phyloP scores from a whole-genome alignment of 257 asterid species.

The Cruciata laevipes region DNA sequence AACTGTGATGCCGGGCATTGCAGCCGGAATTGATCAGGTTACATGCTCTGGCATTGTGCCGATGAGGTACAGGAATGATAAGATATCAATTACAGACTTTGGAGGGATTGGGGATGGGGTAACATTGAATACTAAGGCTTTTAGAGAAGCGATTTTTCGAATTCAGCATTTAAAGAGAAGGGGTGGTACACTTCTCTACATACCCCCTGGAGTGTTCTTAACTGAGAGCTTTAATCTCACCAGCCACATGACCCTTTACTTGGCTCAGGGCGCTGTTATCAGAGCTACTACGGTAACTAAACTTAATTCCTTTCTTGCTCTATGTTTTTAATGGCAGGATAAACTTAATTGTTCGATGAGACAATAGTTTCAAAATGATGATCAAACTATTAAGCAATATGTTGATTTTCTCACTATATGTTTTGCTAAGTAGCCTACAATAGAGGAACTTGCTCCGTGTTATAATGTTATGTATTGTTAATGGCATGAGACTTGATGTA shows the following conservation, averaged over 20 bases:
- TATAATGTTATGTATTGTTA: no score
- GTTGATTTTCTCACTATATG: neutral
- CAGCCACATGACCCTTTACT: slow-evolving; percentile 88
- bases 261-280: slow-evolving; percentile 80
- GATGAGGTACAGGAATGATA: slow-evolving; percentile 60
- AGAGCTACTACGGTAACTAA: slow-evolving; percentile 62
- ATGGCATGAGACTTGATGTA: neutral
- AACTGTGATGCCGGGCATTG: slow-evolving; percentile 17
- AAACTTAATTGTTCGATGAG: no score
- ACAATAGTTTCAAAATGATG: neutral
- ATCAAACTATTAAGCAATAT: neutral
- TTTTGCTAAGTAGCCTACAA: neutral
- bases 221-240: slow-evolving; percentile 82
- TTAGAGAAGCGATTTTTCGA: slow-evolving; percentile 63
- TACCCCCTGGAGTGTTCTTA: slow-evolving; percentile 80
- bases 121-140: slow-evolving; percentile 82
- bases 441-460: neutral
- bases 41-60: slow-evolving; percentile 89
- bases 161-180: slow-evolving; percentile 69
- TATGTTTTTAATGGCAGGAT: neutral
- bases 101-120: slow-evolving; percentile 89
- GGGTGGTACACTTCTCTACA: slow-evolving; percentile 84
- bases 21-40: slow-evolving; percentile 24
- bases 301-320: neutral
- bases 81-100: slow-evolving; percentile 70